Base-by-base conservation (phyloP, 1,139 yeast genomes). In the Tardiomyces digboiensis region DNA sequence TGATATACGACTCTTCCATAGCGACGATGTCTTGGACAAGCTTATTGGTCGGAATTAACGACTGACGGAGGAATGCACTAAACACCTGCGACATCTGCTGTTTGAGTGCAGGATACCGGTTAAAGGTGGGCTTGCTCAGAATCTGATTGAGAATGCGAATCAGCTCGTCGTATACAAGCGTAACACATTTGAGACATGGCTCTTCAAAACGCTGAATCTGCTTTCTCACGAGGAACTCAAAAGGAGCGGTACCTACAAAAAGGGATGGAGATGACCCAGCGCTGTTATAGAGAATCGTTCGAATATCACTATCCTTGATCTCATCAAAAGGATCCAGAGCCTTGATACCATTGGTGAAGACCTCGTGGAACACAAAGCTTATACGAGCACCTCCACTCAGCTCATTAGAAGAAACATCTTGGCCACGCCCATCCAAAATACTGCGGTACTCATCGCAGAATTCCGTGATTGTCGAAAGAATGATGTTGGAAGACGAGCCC, bases 321-420 rank as follows among this genome's bases (percentile, higher is more conserved):
- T 89, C 95, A 62, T 91, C 98, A 65, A 84, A 89, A 45, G 99
- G 99, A 64, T 91, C 98, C 51, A 91, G 72, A 0, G 97, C 86
- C 62, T 80, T 79, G 49, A 91, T 78, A 66, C 98, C 98, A 64
- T 88, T 89, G 61, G 91, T 82, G 71, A 81, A 91, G 50, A 91
- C 84, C 68, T 91, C 98, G 65, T 91, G 98, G 74, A 91, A 93
- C 21, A 91, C 98, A 72, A 87, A 93, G 36, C 95, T 83, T 56
- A 91, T 86, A 74, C 99, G 85, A 2, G 99, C 99, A 65, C 98
- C 98, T 66, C 97, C 97, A 52, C 89, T 82, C 55, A 88, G 75
- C 66, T 88, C 97, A 46, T 52, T 52, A 26, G 52, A 41, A 39
- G 49, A 46, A 54, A 87, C 75, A 62, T 88, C 96, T 61, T 76